Evolutionary conservation across 371 early-diverging fungal species (phyloP), one percentile per base, ranked within the genome.

Genomic region (Rhizopus microsporus): DNA sequence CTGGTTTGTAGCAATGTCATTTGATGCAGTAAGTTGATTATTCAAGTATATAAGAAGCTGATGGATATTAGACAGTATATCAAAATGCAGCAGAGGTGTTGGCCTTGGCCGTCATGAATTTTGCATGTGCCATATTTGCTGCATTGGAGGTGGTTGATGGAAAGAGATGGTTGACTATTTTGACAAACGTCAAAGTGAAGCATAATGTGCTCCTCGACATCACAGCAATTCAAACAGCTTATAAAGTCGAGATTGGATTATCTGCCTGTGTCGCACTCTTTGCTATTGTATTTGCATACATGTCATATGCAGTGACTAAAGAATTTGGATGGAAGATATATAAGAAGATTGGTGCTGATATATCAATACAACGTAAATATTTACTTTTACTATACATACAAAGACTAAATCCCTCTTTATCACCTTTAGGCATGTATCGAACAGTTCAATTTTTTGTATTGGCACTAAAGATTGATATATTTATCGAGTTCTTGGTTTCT

Each of bases 321-420:
- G 72, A 76, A 45, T 67, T 80, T 65, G 80, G 80, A 4, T 80
- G 80, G 80, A 69, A 65, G 0, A 77, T 72, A 33, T 80, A 80
- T 49, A 80, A 77, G 52, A 80, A 80, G 44, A 76, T 80, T 33
- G 80, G 80, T 7, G 77, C 77, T 23, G 77, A 80, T 58, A 49
- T 76, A 8, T 58, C 61, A 15, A 66, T 80, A 17, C 71, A 76
- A 65, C 61, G 80, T 75, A 71, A 68, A 62, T 51, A 10, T 16
- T n/a, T 35, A 15, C 10, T 34, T 35, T 23, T 30, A 8, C 7
- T 51, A 8, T 3, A 13, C 51, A 32, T 7, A 0, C 17, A 23
- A 47, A 42, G n/a, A 33, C 10, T 40, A 46, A 34, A n/a, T 13
- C 32, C 33, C 16, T 34, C 35, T 13, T 48, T 44, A 15, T 60